Evolutionary conservation across 2,329 filamentous ascomycete species (phyloP).

Genomic region (Monosporascus sp.): DNA sequence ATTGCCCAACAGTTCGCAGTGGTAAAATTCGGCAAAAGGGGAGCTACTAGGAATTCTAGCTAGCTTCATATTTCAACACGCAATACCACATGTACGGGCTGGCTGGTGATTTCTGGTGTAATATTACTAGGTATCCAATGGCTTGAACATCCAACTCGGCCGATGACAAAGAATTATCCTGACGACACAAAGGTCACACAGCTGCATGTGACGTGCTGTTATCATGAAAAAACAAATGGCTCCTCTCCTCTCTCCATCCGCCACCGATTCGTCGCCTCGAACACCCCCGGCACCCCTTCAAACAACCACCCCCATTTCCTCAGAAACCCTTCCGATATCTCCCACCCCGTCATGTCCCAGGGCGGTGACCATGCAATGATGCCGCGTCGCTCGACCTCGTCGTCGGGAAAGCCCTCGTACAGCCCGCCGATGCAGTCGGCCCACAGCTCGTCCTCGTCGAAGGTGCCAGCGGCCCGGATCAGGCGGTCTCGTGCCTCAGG

Average conservation of each 20-base stretch:
- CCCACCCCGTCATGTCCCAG: conserved; percentile 34
- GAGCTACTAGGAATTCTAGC: too few relatives aligned
- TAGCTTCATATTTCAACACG: too few relatives aligned
- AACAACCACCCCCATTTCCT: conserved; percentile 31
- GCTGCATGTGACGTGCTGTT: conserved; percentile 10
- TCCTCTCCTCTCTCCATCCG: conserved; percentile 27
- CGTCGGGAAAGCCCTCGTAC: conserved; percentile 38
- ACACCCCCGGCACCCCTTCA: conserved; percentile 15
- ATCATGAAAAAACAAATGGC: conserved; percentile 18
- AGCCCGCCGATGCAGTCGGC: conserved; percentile 36
- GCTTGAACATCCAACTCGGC: too few relatives aligned
- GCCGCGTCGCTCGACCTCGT: conserved; percentile 34
- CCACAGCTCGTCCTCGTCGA: conserved; percentile 39
- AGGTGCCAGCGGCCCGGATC: conserved; percentile 30
- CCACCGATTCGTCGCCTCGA: conserved; percentile 34
- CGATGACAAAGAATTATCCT: too few relatives aligned
- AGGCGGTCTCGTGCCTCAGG: conserved; percentile 34
- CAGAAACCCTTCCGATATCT: conserved; percentile 36
- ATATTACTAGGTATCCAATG: too few relatives aligned
- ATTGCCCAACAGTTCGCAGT: too few relatives aligned
- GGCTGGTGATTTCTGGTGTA: too few relatives aligned
- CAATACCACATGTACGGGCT: too few relatives aligned
- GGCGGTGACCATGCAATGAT: conserved; percentile 38
- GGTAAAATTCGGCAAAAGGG: too few relatives aligned
- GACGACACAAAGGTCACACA: too few relatives aligned